Base-by-base conservation (phyloP, 352 stramenopile species). In the Phytopythium mirpurense region DNA sequence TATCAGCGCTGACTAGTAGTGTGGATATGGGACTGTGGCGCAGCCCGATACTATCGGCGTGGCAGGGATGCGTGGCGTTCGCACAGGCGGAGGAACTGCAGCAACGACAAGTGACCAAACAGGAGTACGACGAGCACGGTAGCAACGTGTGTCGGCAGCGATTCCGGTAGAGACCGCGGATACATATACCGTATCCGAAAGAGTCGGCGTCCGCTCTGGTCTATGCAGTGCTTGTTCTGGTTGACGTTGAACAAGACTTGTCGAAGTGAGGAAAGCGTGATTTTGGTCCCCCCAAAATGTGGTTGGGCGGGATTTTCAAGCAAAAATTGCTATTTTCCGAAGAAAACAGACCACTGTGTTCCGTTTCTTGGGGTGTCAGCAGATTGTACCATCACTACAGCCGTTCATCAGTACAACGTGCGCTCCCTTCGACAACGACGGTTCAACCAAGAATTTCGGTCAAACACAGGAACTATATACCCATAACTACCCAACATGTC, bases 351-450 rank as follows among this genome's bases (percentile, higher is more conserved):
- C 70, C 15, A 40, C 21, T 79, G 76, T 87, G 76, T 85, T 87
- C 73, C 62, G 76, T 87, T 73, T 87, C 70, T 69, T 84, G 68
- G 75, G 75, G 73, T 85, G 76, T 85, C 73, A 87, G 76, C 76
- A 82, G 49, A 63, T 81, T 80, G 73, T 72, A 73, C 76, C 76
- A 67, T 87, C 76, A 87, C 76, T 70, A 48, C 36, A 63, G 57
- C 21, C 73, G 76, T 85, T 87, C 76, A 87, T 87, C 55, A 72
- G 71, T 59, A 78, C 73, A 83, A 81, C 65, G 64, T 66, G 62
- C 67, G 59, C 71, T 84, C 71, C 76, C 75, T 77, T 79, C 76
- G 76, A 87, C 76, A 87, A 83, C 69, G 76, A 84, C 76, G 73
- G 68, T 70, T 83, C 23, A 24, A 44, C 6, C 23, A 1, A 41